Evolutionary conservation across 495 filamentous ascomycete genomes (phyloP), one percentile per base, ranked within the genome.

Genomic region (Penicillium angulare): DNA sequence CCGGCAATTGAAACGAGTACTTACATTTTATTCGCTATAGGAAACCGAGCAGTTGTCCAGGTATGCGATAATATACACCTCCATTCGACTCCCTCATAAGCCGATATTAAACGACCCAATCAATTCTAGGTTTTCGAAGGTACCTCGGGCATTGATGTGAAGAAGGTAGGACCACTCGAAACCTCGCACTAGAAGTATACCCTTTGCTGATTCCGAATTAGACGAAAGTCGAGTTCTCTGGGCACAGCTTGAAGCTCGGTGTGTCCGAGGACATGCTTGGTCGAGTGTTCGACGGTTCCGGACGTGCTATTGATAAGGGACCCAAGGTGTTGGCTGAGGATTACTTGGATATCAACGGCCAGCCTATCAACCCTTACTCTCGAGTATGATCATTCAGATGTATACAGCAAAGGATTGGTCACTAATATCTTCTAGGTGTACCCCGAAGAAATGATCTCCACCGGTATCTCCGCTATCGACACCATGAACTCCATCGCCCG

Each of bases 401-500:
- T 16, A 24, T 8, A 18, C 22, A 6, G 15, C n/a, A 16, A 15
- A 36, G 17, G 18, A 18, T 40, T 39, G 13, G 27, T 13, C 29
- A 52, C 60, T 71, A 38, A 73, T 41, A 8, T 23, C 23, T 38
- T 13, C 34, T 53, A 93, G 89, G 88, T 95, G 36, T 99, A 99
- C 66, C 95, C 95, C 67, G 92, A 97, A 77, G 95, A 99, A 74
- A 99, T 99, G 91, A 97, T 99, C 61, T 91, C 92, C 8, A 99
- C 95, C 48, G 95, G 95, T 83, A 99, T 99, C 68, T 96, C 91
- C 49, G 92, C 95, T 63, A 99, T 99, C 63, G 95, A 99, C 70
- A 97, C 92, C 34, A 99, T 99, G 95, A 99, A 99, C 83, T 97
- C 95, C 52, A 92, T 99, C 69, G 93, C 95, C 56, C 91, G 95